Conservation (phyloP, 805 yeast species). For the Candida dendrica region DNA sequence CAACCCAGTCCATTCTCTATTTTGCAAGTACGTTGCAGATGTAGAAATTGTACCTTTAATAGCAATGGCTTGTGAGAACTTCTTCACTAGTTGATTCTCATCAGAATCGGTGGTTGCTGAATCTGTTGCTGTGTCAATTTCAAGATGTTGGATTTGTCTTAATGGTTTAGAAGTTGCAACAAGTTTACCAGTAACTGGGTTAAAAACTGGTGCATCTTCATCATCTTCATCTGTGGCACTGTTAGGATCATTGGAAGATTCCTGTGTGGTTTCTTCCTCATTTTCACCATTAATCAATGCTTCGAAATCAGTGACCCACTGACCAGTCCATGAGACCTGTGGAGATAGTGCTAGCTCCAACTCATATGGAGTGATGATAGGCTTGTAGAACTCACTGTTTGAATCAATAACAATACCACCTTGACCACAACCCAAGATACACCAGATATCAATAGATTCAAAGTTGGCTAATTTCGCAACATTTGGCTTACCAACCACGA, state of each 20-base stretch:
- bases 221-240: slow-evolving; percentile 7
- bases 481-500: slow-evolving; percentile 96
- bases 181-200: slow-evolving; percentile 79
- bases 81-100: slow-evolving; percentile 43
- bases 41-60: slow-evolving; percentile 81
- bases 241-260: slow-evolving; percentile 7
- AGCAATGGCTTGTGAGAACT: slow-evolving; percentile 50
- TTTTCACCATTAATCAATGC: slow-evolving; percentile 35
- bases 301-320: slow-evolving; percentile 82
- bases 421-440: slow-evolving; percentile 88
- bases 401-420: slow-evolving; percentile 86
- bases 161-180: slow-evolving; percentile 70
- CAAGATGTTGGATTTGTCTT: slow-evolving; percentile 57
- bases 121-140: slow-evolving; percentile 39
- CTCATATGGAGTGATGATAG: slow-evolving; percentile 92
- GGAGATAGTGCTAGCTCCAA: slow-evolving; percentile 69
- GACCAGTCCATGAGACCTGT: slow-evolving; percentile 84
- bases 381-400: slow-evolving; percentile 74
- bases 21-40: slow-evolving; percentile 70
- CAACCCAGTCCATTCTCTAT: slow-evolving; percentile 78
- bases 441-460: slow-evolving; percentile 92
- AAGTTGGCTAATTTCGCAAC: slow-evolving; percentile 96
- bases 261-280: slow-evolving; percentile 19
- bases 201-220: slow-evolving; percentile 73
- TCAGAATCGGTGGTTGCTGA: slow-evolving; percentile 15